Conservation (phyloP, 768 basidiomycete species). For the Agaricus sinodeliciosus region DNA sequence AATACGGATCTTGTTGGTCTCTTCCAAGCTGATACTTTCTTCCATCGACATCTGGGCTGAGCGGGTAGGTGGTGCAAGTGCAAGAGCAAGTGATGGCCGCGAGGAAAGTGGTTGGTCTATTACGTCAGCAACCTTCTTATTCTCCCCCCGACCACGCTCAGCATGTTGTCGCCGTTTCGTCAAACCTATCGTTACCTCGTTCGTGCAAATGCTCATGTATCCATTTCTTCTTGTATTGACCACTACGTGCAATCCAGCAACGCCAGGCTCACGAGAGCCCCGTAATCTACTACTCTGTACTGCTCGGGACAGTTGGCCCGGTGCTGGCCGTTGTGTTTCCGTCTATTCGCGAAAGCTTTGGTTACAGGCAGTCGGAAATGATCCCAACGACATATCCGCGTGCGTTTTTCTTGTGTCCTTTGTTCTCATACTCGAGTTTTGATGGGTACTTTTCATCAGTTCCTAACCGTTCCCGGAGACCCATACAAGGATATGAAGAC, state of each 20-base stretch:
- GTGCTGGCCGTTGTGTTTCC: conserved; percentile 67
- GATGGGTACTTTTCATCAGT: conserved; percentile 31
- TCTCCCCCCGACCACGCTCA: conserved; percentile 19
- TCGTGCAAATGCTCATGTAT: not conserved
- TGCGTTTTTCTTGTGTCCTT: conserved; percentile 30
- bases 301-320: conserved; percentile 72
- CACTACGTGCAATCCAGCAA: conserved; percentile 48
- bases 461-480: conserved; percentile 62
- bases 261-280: conserved; percentile 86
- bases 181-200: conserved; percentile 48
- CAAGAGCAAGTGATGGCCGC: conserved; percentile 5
- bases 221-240: not conserved
- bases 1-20: conserved; percentile 94
- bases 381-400: conserved; percentile 76
- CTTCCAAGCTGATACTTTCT: conserved; percentile 86
- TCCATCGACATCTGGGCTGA: conserved; percentile 54
- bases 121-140: conserved; percentile 7
- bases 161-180: conserved; percentile 37
- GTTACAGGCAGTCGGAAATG: conserved; percentile 61
- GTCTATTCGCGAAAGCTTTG: conserved; percentile 70
- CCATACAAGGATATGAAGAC: conserved; percentile 74
- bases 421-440: not conserved
- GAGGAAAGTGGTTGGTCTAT: conserved; percentile 6
- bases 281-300: conserved; percentile 82
- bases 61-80: conserved; percentile 15